Evolutionary conservation across 176 grass and related monocot species (phyloP).

Genomic region (Eragrostis nindensis): DNA sequence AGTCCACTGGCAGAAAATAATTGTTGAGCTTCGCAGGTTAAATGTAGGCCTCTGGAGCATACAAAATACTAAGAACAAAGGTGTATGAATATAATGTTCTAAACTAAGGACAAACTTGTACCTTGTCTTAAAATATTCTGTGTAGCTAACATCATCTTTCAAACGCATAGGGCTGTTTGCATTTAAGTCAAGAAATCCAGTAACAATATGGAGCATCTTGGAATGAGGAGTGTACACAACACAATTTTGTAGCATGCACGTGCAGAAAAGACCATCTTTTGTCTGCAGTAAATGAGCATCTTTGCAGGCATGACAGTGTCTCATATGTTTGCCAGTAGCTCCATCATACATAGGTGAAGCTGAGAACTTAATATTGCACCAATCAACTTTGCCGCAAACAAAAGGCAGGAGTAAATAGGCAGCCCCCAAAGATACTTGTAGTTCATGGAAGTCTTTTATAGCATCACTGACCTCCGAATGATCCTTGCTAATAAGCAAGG

Average conservation of each 20-base stretch:
- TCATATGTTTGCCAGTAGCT: slow-evolving; percentile 13
- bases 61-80: slow-evolving; percentile 8
- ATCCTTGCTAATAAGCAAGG: slow-evolving; percentile 59
- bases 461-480: slow-evolving; percentile 43
- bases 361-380: slow-evolving; percentile 60
- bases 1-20: slow-evolving; percentile 50
- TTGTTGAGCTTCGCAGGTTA: slow-evolving; percentile 45
- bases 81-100: neutral
- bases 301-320: slow-evolving; percentile 51
- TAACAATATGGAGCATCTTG: slow-evolving; percentile 47
- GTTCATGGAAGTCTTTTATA: slow-evolving; percentile 44
- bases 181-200: slow-evolving; percentile 52
- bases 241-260: slow-evolving; percentile 64
- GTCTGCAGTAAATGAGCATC: slow-evolving; percentile 59
- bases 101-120: slow-evolving; percentile 40
- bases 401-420: slow-evolving; percentile 78
- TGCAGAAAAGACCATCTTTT: slow-evolving; percentile 54
- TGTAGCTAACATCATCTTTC: slow-evolving; percentile 51
- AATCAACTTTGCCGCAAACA: slow-evolving; percentile 68
- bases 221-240: slow-evolving; percentile 65
- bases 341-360: slow-evolving; percentile 45
- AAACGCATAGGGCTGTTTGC: slow-evolving; percentile 45
- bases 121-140: slow-evolving; percentile 50
- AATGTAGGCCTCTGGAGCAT: slow-evolving; percentile 47
- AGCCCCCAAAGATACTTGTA: slow-evolving; percentile 43